Base-by-base conservation (phyloP, 441 rosid species). In the Gossypium armourianum region DNA sequence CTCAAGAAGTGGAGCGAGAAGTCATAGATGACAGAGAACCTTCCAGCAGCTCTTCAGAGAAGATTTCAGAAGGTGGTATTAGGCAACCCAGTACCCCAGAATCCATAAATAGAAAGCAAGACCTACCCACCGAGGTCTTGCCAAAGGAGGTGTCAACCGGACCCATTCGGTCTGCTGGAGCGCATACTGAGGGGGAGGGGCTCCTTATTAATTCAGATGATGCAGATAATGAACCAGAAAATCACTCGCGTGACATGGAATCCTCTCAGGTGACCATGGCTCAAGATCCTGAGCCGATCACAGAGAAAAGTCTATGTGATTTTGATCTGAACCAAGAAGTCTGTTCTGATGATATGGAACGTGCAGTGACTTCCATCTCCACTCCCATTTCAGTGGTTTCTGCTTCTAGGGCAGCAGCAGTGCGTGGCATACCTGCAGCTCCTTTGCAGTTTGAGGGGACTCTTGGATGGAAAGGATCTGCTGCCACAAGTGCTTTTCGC, bases 1-100 rank as follows among this genome's bases (percentile, higher is more conserved):
- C 99, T 63, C 93, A 85, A 77, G 96, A 90, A 83, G 97, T 92
- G 57, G 97, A 89, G 75, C 87, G 90, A 82, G 97, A 92, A 76
- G 94, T 89, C 36, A 76, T 78, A 43, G 87, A 88, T 72, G 82
- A 78, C 19, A 83, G 79, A 79, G 96, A 87, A 67, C 92, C 68
- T 72, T 86, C 87, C 12, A 77, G 83, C 76, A 80, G 88, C 79
- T 86, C 96, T 50, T 86, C 92, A 0, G 92, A 82, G 61, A 89
- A 86, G 78, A 68, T 68, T 17, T 80, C 84, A 24, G 83, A 49
- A 36, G 83, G 75, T 85, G 86, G 78, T 78, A 76, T 75, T 5
- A 60, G 78, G 74, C 83, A 75, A 70, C 82, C 84, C 56, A 78
- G 66, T 74, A 82, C 87, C 73, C 86, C 85, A 52, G 86, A 82